phyloP scores from a whole-genome alignment of 257 asterid genomes.

The Jaltomata sinuosa region DNA sequence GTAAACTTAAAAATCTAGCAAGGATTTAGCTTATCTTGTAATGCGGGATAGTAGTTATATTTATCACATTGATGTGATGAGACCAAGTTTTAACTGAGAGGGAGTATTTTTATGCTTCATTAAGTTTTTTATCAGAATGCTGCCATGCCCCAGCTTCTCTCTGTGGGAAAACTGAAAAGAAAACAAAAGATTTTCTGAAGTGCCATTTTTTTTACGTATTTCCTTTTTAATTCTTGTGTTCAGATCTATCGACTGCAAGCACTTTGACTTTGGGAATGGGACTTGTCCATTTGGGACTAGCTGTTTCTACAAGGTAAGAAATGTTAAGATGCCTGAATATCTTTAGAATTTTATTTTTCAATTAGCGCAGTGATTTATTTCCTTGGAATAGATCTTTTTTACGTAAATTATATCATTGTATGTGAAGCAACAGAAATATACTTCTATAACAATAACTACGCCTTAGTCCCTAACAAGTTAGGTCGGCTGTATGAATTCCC shows the following conservation, averaged over 20 bases:
- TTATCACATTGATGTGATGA: not conserved
- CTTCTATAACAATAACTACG: not conserved
- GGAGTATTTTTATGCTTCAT: not conserved
- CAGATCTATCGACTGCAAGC: slow-evolving; percentile 97
- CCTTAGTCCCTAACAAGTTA: not conserved
- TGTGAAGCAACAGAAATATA: not conserved
- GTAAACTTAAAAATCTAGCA: not conserved
- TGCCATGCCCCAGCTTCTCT: not conserved
- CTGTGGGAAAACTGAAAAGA: not conserved
- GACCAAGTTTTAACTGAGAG: not conserved
- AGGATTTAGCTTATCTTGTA: not conserved
- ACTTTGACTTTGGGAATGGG: slow-evolving; percentile 94
- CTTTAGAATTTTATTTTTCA: not conserved
- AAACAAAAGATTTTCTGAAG: not conserved
- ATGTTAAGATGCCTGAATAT: not conserved
- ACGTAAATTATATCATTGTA: not conserved
- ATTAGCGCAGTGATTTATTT: not conserved
- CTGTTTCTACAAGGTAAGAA: slow-evolving; percentile 86
- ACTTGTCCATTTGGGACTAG: slow-evolving; percentile 94
- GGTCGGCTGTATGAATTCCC: not conserved
- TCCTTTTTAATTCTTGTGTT: slow-evolving; percentile 1
- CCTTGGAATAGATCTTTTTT: not conserved
- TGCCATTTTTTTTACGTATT: not conserved
- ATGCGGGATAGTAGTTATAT: not conserved
- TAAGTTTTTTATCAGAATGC: not conserved